phyloP scores from a whole-genome alignment of 495 filamentous ascomycete genomes.

The Penicillium odoratum region DNA sequence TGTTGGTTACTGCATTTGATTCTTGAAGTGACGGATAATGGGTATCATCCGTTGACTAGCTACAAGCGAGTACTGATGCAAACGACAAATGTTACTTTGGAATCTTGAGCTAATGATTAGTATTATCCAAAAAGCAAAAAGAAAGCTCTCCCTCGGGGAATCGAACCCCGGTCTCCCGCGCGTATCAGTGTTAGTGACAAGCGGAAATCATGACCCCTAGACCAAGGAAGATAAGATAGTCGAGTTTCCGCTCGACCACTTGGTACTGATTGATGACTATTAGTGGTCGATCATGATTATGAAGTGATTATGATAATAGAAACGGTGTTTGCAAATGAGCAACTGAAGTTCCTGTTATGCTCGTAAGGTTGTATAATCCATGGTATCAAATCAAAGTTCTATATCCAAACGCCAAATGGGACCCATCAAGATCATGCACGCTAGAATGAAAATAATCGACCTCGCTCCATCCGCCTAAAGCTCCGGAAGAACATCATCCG shows the following conservation, averaged over 20 bases:
- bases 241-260: conserved; percentile 34
- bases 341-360: neutral
- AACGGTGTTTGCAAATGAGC: neutral
- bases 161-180: conserved; percentile 57
- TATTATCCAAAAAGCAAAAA: conserved; percentile 14
- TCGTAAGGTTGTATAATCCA: conserved; percentile 16
- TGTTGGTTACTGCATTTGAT: conserved; percentile 37
- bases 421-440: conserved; percentile 20
- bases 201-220: conserved; percentile 59
- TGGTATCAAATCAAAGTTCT: conserved; percentile 18
- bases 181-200: conserved; percentile 47
- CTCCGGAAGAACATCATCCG: conserved; percentile 44
- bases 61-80: conserved; percentile 46
- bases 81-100: conserved; percentile 29
- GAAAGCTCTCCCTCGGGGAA: conserved; percentile 49
- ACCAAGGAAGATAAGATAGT: conserved; percentile 35
- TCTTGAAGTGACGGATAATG: conserved; percentile 41
- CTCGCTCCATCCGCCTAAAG: conserved; percentile 26
- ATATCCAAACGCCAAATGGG: conserved; percentile 9
- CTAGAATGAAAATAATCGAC: conserved; percentile 8
- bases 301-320: too few species aligned
- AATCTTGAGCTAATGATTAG: conserved; percentile 17
- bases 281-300: too few species aligned
- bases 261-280: conserved; percentile 18
- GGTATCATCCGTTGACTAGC: conserved; percentile 33